Base-by-base conservation (phyloP, 2,329 filamentous ascomycete genomes). In the Aspergillus neotritici region DNA sequence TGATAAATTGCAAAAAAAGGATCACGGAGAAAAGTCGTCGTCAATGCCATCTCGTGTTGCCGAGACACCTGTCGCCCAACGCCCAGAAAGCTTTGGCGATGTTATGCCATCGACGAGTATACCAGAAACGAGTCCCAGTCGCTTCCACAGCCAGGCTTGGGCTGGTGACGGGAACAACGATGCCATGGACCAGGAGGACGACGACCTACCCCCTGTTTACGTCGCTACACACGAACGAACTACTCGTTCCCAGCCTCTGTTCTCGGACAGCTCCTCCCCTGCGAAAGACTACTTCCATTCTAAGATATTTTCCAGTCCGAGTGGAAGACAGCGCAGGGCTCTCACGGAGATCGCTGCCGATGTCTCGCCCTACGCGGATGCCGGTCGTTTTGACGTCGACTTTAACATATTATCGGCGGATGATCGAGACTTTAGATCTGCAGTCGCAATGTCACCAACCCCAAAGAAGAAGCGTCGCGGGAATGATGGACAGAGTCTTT, bases 261-360 rank as follows among this genome's bases (percentile, higher is more conserved):
- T 44, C 29, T 45, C 38, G 38, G 49, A 43, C 40, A 60, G 43
- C 44, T 54, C 60, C 17, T 58, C 58, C 0, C 56, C 61, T 4
- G 39, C 56, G 12, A 65, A 58, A 34, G 48, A 14, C n/a, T 34
- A 53, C 8, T 40, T 40, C 4, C 52, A 55, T 17, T 52, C 60
- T 4, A 61, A 59, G 25, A 58, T 64, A 5, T 47, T 67, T 11
- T 70, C 67, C 2, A 71, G 64, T 45, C 67, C 63, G 29, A 66
- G 60, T 41, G 62, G 62, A 35, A 58, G 62, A 25, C 62, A 61
- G 40, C 63, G 66, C 33, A 60, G 62, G 40, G 56, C 59, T 38
- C 55, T 70, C 40, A 65, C 68, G 10, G 63, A 70, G 25, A 70
- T 73, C 50, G 68, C 68, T 16, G 58, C 63, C 1, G 67, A 70